Base-by-base conservation (phyloP, 2,329 filamentous ascomycete genomes). In the Colletotrichum sp. region DNA sequence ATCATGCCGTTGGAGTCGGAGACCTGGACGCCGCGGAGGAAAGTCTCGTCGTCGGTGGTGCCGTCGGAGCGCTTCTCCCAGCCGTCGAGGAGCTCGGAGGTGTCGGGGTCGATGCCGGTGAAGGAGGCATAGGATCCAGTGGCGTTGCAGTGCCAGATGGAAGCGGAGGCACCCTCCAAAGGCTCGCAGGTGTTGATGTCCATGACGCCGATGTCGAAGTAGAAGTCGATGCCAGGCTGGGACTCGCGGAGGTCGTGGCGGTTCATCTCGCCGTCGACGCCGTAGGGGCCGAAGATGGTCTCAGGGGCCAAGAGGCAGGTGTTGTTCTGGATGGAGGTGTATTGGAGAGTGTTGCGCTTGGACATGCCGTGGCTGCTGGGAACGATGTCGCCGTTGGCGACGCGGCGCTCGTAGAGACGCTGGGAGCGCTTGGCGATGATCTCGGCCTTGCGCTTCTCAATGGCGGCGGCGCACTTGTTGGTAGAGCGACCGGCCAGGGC, bases 221-320 rank as follows among this genome's bases (percentile, higher is more conserved):
- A 69, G 39, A 76, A 27, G 13, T 62, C 44, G 44, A 76, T 59
- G 5, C 73, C 73, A 6, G 27, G 29, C 62, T 76, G 34, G 8
- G 49, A 19, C 39, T 76, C 69, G 36, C 32, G 55, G 5, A 76
- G 63, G 63, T 76, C 69, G 22, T 61, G 55, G 4, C 73, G 73
- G 39, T 44, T 59, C 22, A 67, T 36, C 55, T 72, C 52, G 25
- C 69, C 69, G 30, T 34, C 72, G 77, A 72, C 77, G 78, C 81
- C 89, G 82, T 89, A 89, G 27, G 88, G 88, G 6, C 88, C 87
- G 79, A 88, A 82, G 9, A 85, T 88, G 27, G 85, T 85, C 74
- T 89, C 87, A 1, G 87, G 86, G 7, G 83, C 83, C 22, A 89
- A 81, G 52, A 89, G 83, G 69, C 88, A 89, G 27, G 85, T 85